phyloP scores from a whole-genome alignment of 208 protist genomes.

The Leishmania major region DNA sequence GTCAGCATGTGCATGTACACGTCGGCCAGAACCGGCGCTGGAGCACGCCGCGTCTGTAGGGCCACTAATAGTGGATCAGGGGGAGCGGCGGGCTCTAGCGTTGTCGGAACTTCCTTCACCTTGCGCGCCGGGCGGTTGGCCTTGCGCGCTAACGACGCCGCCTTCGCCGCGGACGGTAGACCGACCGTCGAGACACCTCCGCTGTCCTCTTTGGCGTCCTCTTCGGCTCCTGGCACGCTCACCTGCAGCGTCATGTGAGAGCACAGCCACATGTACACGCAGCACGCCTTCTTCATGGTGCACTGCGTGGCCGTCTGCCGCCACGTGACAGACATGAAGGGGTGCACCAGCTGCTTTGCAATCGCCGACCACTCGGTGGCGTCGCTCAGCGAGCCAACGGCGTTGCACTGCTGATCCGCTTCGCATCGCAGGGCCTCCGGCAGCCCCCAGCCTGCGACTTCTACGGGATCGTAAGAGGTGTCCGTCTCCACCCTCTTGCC shows the following conservation, averaged over 20 bases:
- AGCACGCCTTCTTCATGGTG: constrained; percentile 57
- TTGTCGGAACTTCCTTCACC: constrained; percentile 16
- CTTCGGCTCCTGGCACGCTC: constrained; percentile 7
- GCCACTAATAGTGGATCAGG: constrained; percentile 40
- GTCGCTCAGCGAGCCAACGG: constrained; percentile 24
- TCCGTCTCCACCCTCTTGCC: background rate
- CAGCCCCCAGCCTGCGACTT: constrained; percentile 56
- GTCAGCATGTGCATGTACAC: constrained; percentile 68
- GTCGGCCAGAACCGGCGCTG: constrained; percentile 43
- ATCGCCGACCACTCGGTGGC: constrained; percentile 23
- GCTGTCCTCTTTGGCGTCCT: constrained; percentile 15
- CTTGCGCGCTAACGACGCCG: constrained; percentile 12
- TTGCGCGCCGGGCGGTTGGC: background rate
- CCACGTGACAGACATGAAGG: constrained; percentile 63
- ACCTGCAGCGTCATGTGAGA: constrained; percentile 38
- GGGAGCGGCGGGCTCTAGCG: constrained; percentile 22
- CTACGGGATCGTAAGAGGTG: constrained; percentile 19
- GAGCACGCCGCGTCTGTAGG: constrained; percentile 43
- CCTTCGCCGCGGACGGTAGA: constrained; percentile 6
- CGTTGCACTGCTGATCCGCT: constrained; percentile 40
- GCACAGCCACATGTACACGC: constrained; percentile 76
- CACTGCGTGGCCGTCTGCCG: constrained; percentile 65
- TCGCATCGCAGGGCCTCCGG: constrained; percentile 31
- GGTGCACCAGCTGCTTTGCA: constrained; percentile 35
- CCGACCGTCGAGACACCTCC: background rate